phyloP scores from a whole-genome alignment of 2,329 filamentous ascomycete genomes.

The Cercospora nicotianae region DNA sequence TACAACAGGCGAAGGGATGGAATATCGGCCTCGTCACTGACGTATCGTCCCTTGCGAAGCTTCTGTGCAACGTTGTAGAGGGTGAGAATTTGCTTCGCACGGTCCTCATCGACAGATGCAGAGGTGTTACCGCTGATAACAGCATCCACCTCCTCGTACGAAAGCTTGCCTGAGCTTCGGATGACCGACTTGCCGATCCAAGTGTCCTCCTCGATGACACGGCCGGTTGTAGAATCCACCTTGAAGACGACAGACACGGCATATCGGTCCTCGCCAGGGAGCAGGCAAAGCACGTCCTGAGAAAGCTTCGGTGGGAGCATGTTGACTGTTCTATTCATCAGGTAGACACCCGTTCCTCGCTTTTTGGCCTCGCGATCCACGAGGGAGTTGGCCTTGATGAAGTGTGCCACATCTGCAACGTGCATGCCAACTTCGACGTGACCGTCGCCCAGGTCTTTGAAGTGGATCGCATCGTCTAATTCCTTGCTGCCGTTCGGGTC shows the following conservation, averaged over 20 bases:
- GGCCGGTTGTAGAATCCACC: slow-evolving; percentile 77
- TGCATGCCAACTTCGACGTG: slow-evolving; percentile 93
- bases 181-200: slow-evolving; percentile 95
- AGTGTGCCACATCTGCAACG: slow-evolving; percentile 92
- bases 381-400: slow-evolving; percentile 92
- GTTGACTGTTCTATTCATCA: slow-evolving; percentile 84
- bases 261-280: slow-evolving; percentile 83
- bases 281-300: slow-evolving; percentile 82
- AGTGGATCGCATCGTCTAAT: slow-evolving; percentile 87
- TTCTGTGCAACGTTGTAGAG: slow-evolving; percentile 81
- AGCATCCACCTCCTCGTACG: slow-evolving; percentile 81
- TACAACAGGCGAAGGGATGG: slow-evolving; percentile 85
- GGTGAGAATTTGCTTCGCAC: slow-evolving; percentile 75
- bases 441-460: slow-evolving; percentile 79
- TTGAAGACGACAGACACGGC: slow-evolving; percentile 92
- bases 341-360: slow-evolving; percentile 90
- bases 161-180: slow-evolving; percentile 84
- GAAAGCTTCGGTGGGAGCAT: slow-evolving; percentile 86
- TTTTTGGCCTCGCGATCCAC: slow-evolving; percentile 98
- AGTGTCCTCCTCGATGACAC: slow-evolving; percentile 77
- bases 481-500: slow-evolving; percentile 86
- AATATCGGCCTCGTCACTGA: slow-evolving; percentile 71
- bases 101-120: slow-evolving; percentile 62
- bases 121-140: slow-evolving; percentile 64
- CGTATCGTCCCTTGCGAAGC: slow-evolving; percentile 84